Conservation (phyloP, 768 basidiomycete genomes). For the Lanmaoa rubissima region DNA sequence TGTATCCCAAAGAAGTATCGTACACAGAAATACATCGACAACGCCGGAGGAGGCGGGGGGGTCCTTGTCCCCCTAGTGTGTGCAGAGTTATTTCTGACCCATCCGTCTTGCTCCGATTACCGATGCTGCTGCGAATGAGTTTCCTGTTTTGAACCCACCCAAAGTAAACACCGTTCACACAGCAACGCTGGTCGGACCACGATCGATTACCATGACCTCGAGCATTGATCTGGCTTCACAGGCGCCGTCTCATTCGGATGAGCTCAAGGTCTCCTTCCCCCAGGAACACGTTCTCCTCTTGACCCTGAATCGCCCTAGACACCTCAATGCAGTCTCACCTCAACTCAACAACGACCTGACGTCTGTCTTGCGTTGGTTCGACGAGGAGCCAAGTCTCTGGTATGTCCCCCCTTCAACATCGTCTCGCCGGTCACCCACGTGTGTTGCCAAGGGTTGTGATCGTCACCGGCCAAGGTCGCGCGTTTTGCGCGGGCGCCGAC, state of each 20-base stretch:
- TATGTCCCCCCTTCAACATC: slow-evolving; percentile 29
- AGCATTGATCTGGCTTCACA: background rate
- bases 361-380: slow-evolving; percentile 66
- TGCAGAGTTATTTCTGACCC: no score
- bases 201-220: background rate
- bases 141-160: slow-evolving; percentile 2
- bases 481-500: slow-evolving; percentile 82
- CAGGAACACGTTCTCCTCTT: slow-evolving; percentile 51
- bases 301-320: slow-evolving; percentile 64
- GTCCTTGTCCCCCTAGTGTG: background rate
- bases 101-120: no score
- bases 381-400: slow-evolving; percentile 71
- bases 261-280: slow-evolving; percentile 43
- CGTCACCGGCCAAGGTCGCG: slow-evolving; percentile 68
- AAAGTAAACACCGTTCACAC: background rate
- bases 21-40: background rate
- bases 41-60: background rate
- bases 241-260: slow-evolving; percentile 33
- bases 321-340: slow-evolving; percentile 73
- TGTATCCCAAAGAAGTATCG: background rate
- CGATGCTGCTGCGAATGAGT: slow-evolving; percentile 2
- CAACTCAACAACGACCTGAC: slow-evolving; percentile 54
- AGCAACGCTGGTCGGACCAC: background rate
- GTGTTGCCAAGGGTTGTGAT: slow-evolving; percentile 58
- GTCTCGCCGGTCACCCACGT: background rate